A percentile compares a stretch with the other conserved stretches of the same genome.
phyloP scores from a whole-genome alignment of 495 filamentous ascomycete genomes.

The Aspergillus biplanus region DNA sequence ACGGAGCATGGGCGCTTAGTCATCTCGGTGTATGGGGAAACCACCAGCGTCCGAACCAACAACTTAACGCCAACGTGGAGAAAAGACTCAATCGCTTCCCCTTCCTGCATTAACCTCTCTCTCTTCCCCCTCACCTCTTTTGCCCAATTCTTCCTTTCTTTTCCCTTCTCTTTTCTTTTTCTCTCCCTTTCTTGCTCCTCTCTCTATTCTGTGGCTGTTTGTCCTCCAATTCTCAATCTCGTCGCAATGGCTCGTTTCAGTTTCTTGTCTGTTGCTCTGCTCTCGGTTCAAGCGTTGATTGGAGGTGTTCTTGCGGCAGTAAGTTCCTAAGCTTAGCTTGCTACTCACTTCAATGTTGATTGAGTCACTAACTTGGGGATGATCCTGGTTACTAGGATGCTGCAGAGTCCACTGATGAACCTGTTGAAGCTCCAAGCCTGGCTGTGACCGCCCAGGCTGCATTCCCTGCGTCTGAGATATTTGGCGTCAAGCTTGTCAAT shows the following conservation, averaged over 20 bases:
- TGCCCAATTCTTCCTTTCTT: conserved; percentile 18
- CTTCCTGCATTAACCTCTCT: conserved; percentile 14
- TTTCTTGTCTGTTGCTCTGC: conserved; percentile 69
- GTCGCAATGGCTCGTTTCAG: conserved; percentile 72
- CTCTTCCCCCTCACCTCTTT: background rate
- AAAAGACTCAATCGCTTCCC: conserved; percentile 20
- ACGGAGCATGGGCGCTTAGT: conserved; percentile 5
- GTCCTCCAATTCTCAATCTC: conserved; percentile 10
- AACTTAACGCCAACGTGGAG: conserved; percentile 28
- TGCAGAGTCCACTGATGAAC: conserved; percentile 52
- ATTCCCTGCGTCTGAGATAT: conserved; percentile 89
- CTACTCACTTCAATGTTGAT: conserved; percentile 24
- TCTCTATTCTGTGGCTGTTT: conserved; percentile 26
- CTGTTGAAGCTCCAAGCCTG: conserved; percentile 58
- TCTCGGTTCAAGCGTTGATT: conserved; percentile 69
- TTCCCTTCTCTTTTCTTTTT: conserved; percentile 19
- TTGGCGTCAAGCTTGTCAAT: conserved; percentile 95
- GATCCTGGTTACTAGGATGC: conserved; percentile 34
- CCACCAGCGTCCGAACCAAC: background rate
- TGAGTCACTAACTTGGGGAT: conserved; percentile 29
- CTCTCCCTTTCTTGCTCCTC: conserved; percentile 21
- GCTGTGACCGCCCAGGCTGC: conserved; percentile 74
- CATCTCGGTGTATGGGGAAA: conserved; percentile 4
- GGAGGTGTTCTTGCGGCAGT: conserved; percentile 65
- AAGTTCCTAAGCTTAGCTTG: conserved; percentile 41